Conservation (phyloP, 1,284 basidiomycete species). For the Ustilago lituana region DNA sequence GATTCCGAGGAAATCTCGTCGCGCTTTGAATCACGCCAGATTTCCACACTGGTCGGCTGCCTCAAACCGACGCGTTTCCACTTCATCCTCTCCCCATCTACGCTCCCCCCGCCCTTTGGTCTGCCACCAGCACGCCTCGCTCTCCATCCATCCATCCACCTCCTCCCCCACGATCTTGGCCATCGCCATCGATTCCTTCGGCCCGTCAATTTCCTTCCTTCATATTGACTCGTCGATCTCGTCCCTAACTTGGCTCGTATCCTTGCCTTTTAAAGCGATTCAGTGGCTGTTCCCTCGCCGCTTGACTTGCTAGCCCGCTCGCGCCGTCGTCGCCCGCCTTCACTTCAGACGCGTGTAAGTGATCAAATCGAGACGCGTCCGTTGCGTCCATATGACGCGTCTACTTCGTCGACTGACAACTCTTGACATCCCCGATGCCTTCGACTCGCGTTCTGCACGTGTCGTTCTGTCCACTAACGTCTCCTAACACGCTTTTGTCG, state of each 20-base stretch:
- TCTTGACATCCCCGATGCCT: slow-evolving; percentile 20
- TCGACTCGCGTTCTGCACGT: slow-evolving; percentile 14
- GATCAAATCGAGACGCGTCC: slow-evolving; percentile 20
- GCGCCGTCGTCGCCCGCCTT: slow-evolving; percentile 33
- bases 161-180: slow-evolving; percentile 21
- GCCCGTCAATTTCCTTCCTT: slow-evolving; percentile 9
- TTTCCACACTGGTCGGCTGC: slow-evolving; percentile 5
- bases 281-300: slow-evolving; percentile 15
- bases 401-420: slow-evolving; percentile 30
- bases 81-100: too few relatives aligned
- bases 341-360: slow-evolving; percentile 48
- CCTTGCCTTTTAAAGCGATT: slow-evolving; percentile 3
- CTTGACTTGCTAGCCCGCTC: slow-evolving; percentile 15
- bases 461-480: neutral
- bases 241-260: slow-evolving; percentile 24
- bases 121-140: too few relatives aligned
- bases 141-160: slow-evolving; percentile 38
- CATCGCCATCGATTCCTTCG: slow-evolving; percentile 1
- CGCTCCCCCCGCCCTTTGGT: too few relatives aligned
- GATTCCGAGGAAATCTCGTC: slow-evolving; percentile 7
- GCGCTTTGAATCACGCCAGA: slow-evolving; percentile 1
- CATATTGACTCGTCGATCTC: slow-evolving; percentile 13
- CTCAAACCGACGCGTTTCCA: slow-evolving; percentile 7
- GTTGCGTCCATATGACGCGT: slow-evolving; percentile 19
- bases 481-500: slow-evolving; percentile 4